Evolutionary conservation across 129 eudicot genomes (phyloP).

Genomic region (Flaveria bidentis): DNA sequence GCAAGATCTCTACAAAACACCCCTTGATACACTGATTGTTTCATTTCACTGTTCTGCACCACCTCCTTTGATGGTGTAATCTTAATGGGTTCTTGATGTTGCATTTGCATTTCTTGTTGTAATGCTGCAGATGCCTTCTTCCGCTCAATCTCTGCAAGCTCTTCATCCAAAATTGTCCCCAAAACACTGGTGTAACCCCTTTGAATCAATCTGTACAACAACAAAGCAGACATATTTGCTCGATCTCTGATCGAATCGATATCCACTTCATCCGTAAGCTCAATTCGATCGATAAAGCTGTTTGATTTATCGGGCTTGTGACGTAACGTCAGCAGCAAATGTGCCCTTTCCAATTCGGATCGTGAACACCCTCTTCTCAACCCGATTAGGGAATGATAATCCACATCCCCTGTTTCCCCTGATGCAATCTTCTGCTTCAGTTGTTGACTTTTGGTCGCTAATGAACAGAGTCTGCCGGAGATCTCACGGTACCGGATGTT

Average conservation of each 20-base stretch:
- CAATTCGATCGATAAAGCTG: slow-evolving; percentile 77
- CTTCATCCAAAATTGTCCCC: slow-evolving; percentile 63
- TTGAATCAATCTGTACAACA: slow-evolving; percentile 76
- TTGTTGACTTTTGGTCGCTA: slow-evolving; percentile 63
- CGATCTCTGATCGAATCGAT: slow-evolving; percentile 69
- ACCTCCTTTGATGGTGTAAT: background rate
- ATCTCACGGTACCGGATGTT: slow-evolving; percentile 74
- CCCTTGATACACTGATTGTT: slow-evolving; percentile 63
- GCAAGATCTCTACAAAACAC: slow-evolving; percentile 91
- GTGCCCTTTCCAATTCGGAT: slow-evolving; percentile 90
- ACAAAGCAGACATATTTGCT: slow-evolving; percentile 71
- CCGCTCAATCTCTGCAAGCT: slow-evolving; percentile 66
- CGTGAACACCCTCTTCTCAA: slow-evolving; percentile 82
- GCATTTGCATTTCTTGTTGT: too few species aligned
- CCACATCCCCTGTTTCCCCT: slow-evolving; percentile 95
- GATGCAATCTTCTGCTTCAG: slow-evolving; percentile 81
- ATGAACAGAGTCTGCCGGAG: slow-evolving; percentile 66
- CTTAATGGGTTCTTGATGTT: slow-evolving; percentile 39
- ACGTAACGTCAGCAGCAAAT: slow-evolving; percentile 70
- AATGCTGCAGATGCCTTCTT: slow-evolving; percentile 12
- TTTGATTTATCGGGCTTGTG: slow-evolving; percentile 90
- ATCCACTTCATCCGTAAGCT: slow-evolving; percentile 76
- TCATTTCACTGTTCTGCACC: slow-evolving; percentile 17
- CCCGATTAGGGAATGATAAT: slow-evolving; percentile 73
- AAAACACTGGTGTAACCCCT: slow-evolving; percentile 64